These are phyloP conservation scores for Nissolia schottii DNA, from an alignment of 306 rosid species.

Conservation along the genomic window DNA sequence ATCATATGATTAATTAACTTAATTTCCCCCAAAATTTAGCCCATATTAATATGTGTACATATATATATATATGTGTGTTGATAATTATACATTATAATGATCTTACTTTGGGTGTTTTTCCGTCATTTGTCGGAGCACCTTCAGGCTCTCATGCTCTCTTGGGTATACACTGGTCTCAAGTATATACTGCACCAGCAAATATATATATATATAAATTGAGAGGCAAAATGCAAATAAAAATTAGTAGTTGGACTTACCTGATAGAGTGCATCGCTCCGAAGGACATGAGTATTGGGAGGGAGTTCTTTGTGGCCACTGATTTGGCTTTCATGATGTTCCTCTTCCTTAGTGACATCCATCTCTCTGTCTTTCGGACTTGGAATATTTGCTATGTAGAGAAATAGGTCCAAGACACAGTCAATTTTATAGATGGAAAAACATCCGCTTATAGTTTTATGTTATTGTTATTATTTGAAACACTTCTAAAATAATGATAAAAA, in stretches of 20 bases:
- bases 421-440: not conserved
- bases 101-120: conserved; percentile 61
- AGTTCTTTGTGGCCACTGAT: conserved; percentile 50
- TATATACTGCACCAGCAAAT: conserved; percentile 37
- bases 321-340: not conserved
- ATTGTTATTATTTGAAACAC: too few species aligned
- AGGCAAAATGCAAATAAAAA: too few species aligned
- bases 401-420: not conserved
- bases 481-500: too few species aligned
- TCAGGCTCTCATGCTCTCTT: conserved; percentile 67
- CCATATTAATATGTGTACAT: too few species aligned
- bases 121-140: conserved; percentile 65
- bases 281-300: conserved; percentile 73
- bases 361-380: not conserved
- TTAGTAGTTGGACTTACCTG: conserved; percentile 28
- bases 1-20: too few species aligned
- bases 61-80: too few species aligned
- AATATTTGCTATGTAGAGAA: not conserved
- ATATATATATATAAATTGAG: not conserved
- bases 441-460: too few species aligned
- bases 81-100: not conserved
- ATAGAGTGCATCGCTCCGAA: conserved; percentile 72
- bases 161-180: conserved; percentile 71
- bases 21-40: too few species aligned
- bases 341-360: not conserved